A percentile compares a stretch with the other conserved stretches of the same genome.
phyloP scores from a whole-genome alignment of 345 rosid genomes.

The Brassica napus region Da-Ae NC_063449.1:21361501-21362000 shows the following conservation, averaged over 20 bases:
- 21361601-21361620: conserved; percentile 73
- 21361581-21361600: conserved; percentile 90
- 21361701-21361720: conserved; percentile 81
- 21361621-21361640: conserved; percentile 93
- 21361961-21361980: not conserved
- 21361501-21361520: conserved; percentile 74
- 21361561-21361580: conserved; percentile 86
- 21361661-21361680: conserved; percentile 80
- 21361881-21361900: not conserved
- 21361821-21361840: conserved; percentile 84
- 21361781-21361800: conserved; percentile 49
- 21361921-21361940: not conserved
- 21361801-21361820: conserved; percentile 77
- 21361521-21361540: conserved; percentile 69
- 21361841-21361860: conserved; percentile 23
- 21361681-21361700: conserved; percentile 72
- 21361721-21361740: conserved; percentile 54
- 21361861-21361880: not conserved
- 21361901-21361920: not conserved
- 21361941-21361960: not conserved
- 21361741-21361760: not conserved
- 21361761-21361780: not conserved
- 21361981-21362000: not conserved
- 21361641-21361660: conserved; percentile 78
- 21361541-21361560: conserved; percentile 66